phyloP scores from a whole-genome alignment of 2,329 filamentous ascomycete species.

The Penicillium brasilianum region DNA sequence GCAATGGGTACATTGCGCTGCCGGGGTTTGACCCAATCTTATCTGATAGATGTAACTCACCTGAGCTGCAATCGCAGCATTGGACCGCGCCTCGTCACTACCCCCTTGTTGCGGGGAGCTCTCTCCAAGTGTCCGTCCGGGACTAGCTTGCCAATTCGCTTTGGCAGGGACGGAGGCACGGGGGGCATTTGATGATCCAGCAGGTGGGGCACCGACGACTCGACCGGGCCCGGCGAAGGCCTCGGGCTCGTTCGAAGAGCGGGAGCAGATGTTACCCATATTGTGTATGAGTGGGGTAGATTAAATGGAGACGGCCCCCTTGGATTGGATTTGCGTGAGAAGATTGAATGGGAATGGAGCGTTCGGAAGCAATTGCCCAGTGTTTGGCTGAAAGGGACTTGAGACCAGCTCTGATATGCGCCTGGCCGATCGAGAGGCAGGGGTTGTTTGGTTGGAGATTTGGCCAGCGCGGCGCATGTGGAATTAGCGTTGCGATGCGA shows the following conservation, averaged over 20 bases:
- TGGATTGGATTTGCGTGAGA: neutral
- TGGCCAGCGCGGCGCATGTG: slow-evolving; percentile 4
- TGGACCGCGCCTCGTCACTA: slow-evolving; percentile 66
- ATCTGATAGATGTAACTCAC: slow-evolving; percentile 58
- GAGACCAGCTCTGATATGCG: neutral
- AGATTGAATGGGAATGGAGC: neutral
- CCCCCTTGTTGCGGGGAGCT: slow-evolving; percentile 31
- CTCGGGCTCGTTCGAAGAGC: slow-evolving; percentile 63
- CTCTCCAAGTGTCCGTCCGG: slow-evolving; percentile 69
- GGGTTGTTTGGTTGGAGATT: neutral
- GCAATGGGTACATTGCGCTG: neutral
- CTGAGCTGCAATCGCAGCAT: slow-evolving; percentile 83
- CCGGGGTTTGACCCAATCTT: neutral
- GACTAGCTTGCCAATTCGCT: slow-evolving; percentile 52
- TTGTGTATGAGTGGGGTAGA: slow-evolving; percentile 21
- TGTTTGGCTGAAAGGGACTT: neutral
- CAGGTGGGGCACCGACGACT: slow-evolving; percentile 64
- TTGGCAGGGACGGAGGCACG: slow-evolving; percentile 54
- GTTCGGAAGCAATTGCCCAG: neutral
- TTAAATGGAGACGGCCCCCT: slow-evolving; percentile 5
- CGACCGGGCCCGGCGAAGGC: slow-evolving; percentile 75
- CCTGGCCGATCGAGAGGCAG: neutral
- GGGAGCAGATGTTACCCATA: slow-evolving; percentile 91
- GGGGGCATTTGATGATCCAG: slow-evolving; percentile 52
- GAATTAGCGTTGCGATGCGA: slow-evolving; percentile 12